Conservation (phyloP, 345 rosid genomes). For the Clausena lansium region DNA sequence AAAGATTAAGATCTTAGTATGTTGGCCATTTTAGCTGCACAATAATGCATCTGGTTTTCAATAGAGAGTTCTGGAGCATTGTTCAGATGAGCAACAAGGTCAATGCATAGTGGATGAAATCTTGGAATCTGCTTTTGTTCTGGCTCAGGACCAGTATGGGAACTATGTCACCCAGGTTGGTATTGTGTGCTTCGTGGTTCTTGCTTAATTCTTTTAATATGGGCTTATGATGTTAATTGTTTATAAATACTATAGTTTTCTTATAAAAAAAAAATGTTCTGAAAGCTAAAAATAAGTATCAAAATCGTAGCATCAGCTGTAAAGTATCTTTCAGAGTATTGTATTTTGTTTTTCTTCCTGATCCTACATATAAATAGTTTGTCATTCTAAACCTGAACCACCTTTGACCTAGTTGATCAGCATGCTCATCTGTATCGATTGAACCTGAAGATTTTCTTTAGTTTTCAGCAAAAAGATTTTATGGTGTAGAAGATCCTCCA, state of each 20-base stretch:
- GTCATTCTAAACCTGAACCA: neutral
- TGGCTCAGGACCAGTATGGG: constrained; percentile 97
- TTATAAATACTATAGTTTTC: neutral
- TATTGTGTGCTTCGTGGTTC: neutral
- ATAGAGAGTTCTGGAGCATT: constrained; percentile 95
- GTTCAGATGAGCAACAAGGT: constrained; percentile 69
- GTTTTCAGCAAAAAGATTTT: neutral
- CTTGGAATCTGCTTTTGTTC: constrained; percentile 70
- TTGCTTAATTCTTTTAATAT: constrained; percentile 6
- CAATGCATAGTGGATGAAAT: constrained; percentile 88
- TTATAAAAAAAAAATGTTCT: too few relatives aligned
- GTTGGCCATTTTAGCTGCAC: neutral
- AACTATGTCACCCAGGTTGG: constrained; percentile 97
- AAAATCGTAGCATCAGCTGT: neutral
- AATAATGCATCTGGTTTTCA: constrained; percentile 23
- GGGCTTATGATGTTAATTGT: neutral
- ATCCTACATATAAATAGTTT: neutral
- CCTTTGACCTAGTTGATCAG: neutral
- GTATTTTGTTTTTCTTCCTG: neutral
- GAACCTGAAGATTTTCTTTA: neutral
- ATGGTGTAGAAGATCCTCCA: neutral
- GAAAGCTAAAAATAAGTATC: neutral
- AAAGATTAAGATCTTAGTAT: neutral
- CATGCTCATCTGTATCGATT: neutral
- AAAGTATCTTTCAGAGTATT: neutral